A percentile compares a stretch with the other conserved stretches of the same genome.
phyloP scores from a whole-genome alignment of 176 grass and related monocot genomes.

The Triticum timopheevii region DNA sequence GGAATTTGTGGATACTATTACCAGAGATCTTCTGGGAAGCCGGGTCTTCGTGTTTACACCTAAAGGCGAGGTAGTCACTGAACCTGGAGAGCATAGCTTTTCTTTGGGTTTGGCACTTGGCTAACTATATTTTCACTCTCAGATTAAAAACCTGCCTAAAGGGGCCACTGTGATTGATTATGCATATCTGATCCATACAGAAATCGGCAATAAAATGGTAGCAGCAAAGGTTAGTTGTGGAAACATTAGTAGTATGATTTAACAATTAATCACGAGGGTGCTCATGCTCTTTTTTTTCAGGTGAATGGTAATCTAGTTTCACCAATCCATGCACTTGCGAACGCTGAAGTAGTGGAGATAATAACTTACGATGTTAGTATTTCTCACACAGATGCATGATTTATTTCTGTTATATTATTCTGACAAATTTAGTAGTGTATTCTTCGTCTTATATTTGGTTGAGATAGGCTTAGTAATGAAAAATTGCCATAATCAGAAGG shows the following conservation, averaged over 20 bases:
- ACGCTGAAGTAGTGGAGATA: conserved; percentile 99
- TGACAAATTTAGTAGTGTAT: background rate
- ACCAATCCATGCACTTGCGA: conserved; percentile 82
- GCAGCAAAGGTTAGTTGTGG: conserved; percentile 70
- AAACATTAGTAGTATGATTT: conserved; percentile 16
- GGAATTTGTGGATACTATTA: conserved; percentile 96
- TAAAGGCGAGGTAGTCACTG: conserved; percentile 90
- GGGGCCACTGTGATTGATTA: conserved; percentile 98
- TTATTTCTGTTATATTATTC: conserved; percentile 29
- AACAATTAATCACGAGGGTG: conserved; percentile 26
- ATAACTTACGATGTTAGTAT: conserved; percentile 88
- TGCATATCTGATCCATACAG: conserved; percentile 97
- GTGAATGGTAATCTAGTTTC: conserved; percentile 95
- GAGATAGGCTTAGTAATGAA: background rate
- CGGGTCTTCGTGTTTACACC: conserved; percentile 98
- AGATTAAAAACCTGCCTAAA: conserved; percentile 97
- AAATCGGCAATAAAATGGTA: conserved; percentile 99
- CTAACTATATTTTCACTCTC: conserved; percentile 19
- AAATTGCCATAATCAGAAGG: background rate
- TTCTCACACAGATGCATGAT: conserved; percentile 28
- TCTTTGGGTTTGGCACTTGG: background rate
- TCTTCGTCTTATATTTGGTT: background rate
- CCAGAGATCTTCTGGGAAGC: conserved; percentile 87
- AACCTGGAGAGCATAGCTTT: conserved; percentile 19
- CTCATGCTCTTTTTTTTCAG: conserved; percentile 60